Conservation (phyloP, 1,139 yeast genomes). For the Zygosaccharomyces pseudobailii region DNA sequence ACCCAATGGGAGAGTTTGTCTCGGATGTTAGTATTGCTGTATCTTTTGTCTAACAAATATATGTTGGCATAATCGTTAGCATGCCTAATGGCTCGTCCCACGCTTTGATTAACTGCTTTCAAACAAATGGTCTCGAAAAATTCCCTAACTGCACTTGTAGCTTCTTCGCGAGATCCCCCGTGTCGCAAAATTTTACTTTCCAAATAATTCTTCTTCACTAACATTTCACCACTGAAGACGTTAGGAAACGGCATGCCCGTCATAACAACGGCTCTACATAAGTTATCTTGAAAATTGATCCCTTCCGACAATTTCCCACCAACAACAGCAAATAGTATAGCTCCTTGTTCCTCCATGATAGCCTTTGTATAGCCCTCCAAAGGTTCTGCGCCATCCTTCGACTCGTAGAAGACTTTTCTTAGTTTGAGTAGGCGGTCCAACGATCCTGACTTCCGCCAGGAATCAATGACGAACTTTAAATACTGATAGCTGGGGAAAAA, state of each 20-base stretch:
- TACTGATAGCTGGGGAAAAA: slow-evolving; percentile 86
- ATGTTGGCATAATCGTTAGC: slow-evolving; percentile 74
- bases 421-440: slow-evolving; percentile 35
- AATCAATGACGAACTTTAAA: slow-evolving; percentile 44
- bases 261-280: slow-evolving; percentile 86
- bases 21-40: slow-evolving; percentile 45
- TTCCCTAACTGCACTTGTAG: slow-evolving; percentile 31
- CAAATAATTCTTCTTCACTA: slow-evolving; percentile 65
- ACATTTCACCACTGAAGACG: slow-evolving; percentile 73
- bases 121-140: slow-evolving; percentile 84
- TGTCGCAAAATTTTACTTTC: slow-evolving; percentile 40
- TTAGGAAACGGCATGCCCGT: slow-evolving; percentile 91
- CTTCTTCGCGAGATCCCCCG: slow-evolving; percentile 28
- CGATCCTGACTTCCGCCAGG: slow-evolving; percentile 47
- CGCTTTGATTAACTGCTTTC: slow-evolving; percentile 89
- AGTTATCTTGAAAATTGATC: slow-evolving; percentile 78
- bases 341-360: slow-evolving; percentile 44
- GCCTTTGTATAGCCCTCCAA: slow-evolving; percentile 48
- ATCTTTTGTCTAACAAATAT: slow-evolving; percentile 66
- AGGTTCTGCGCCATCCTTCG: slow-evolving; percentile 44
- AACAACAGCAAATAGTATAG: slow-evolving; percentile 75
- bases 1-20: slow-evolving; percentile 79
- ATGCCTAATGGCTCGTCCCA: slow-evolving; percentile 90
- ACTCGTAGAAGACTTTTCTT: slow-evolving; percentile 57
- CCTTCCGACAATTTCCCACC: slow-evolving; percentile 96